Evolutionary conservation across 2,329 filamentous ascomycete genomes (phyloP).

Genomic region (Aphanocladium album): DNA sequence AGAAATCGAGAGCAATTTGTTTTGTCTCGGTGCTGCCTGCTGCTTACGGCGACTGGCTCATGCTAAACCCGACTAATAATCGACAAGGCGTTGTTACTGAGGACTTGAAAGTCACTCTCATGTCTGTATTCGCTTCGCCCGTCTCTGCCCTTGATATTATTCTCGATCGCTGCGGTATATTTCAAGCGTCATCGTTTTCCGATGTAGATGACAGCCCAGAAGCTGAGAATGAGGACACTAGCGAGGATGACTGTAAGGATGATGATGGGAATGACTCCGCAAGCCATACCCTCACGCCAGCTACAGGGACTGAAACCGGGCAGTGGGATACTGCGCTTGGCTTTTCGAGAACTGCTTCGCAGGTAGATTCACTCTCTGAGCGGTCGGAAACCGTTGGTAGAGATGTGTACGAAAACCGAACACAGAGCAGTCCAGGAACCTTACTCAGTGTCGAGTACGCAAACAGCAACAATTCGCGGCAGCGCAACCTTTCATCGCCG

Average conservation of each 20-base stretch:
- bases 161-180: background rate
- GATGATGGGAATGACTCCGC: background rate
- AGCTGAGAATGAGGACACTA: background rate
- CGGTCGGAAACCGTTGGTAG: background rate
- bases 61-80: slow-evolving; percentile 22
- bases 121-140: background rate
- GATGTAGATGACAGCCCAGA: background rate
- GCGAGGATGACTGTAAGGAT: background rate
- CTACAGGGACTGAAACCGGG: background rate
- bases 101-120: background rate
- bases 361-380: background rate
- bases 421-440: background rate
- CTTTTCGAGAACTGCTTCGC: background rate
- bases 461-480: background rate
- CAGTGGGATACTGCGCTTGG: background rate
- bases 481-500: background rate
- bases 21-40: slow-evolving; percentile 24
- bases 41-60: slow-evolving; percentile 30
- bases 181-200: background rate
- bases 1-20: slow-evolving; percentile 23
- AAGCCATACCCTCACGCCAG: background rate
- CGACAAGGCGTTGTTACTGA: background rate
- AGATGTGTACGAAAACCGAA: background rate
- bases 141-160: background rate
- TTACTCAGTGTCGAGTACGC: background rate